A percentile compares a stretch with the other conserved stretches of the same genome.
phyloP scores from a whole-genome alignment of 352 stramenopile species.

The Phytophthora europaea region DNA sequence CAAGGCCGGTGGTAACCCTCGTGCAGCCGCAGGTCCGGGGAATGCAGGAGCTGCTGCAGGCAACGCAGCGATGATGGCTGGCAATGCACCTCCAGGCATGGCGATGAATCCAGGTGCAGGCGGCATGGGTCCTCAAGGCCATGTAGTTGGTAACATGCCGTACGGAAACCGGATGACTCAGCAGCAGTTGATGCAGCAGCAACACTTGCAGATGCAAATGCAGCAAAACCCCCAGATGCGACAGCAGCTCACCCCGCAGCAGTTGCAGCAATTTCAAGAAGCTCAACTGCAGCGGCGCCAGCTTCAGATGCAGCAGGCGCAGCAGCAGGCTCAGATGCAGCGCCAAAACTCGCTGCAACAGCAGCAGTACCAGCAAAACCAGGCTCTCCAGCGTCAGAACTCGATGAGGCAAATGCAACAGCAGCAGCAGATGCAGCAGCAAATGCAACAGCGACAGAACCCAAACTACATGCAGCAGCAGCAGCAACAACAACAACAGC shows the following conservation, averaged over 20 bases:
- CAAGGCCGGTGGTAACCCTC: constrained; percentile 69
- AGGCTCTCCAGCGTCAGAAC: constrained; percentile 60
- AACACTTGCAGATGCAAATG: constrained; percentile 87
- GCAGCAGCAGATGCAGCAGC: constrained; percentile 67
- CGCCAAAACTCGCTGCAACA: constrained; percentile 67
- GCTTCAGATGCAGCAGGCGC: constrained; percentile 68
- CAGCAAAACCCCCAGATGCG: constrained; percentile 84
- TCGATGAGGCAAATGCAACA: constrained; percentile 71
- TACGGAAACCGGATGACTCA: constrained; percentile 85
- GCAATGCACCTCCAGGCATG: constrained; percentile 55
- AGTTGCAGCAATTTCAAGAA: constrained; percentile 84
- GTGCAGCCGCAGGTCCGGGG: constrained; percentile 46
- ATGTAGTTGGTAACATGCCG: constrained; percentile 77
- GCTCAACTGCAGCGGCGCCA: constrained; percentile 78
- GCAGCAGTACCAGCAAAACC: constrained; percentile 67
- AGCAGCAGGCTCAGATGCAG: constrained; percentile 72
- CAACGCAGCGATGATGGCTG: constrained; percentile 61
- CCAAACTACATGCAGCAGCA: constrained; percentile 72
- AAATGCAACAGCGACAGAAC: constrained; percentile 68
- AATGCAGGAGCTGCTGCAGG: constrained; percentile 31
- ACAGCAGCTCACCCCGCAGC: constrained; percentile 83
- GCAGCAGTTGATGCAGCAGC: constrained; percentile 81
- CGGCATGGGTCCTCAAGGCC: constrained; percentile 66
- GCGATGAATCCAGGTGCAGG: constrained; percentile 57
- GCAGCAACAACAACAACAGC: constrained; percentile 58